Conservation (phyloP, 257 asterid species). For the Solanum chaucha region DNA sequence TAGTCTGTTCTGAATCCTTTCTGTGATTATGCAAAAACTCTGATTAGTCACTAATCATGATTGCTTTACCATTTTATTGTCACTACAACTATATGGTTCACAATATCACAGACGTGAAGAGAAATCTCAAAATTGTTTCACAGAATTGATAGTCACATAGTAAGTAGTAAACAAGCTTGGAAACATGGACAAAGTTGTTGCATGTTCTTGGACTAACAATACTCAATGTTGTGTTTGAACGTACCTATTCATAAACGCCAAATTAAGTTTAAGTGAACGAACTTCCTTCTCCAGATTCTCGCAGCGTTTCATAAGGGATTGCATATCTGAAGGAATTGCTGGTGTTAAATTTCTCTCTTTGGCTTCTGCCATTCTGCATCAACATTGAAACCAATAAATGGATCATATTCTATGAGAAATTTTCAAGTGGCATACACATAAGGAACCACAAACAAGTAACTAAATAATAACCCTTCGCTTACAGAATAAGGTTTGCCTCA, state of each 20-base stretch:
- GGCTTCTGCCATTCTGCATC: slow-evolving; percentile 84
- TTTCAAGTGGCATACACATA: not conserved
- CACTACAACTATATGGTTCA: not conserved
- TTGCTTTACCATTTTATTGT: not conserved
- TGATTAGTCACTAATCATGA: not conserved
- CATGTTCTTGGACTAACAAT: not conserved
- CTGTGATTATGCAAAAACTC: slow-evolving; percentile 21
- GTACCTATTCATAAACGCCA: slow-evolving; percentile 92
- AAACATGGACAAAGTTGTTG: not conserved
- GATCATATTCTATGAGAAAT: not conserved
- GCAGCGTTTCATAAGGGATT: slow-evolving; percentile 56
- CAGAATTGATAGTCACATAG: not conserved
- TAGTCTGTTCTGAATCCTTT: slow-evolving; percentile 90
- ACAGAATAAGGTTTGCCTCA: not conserved
- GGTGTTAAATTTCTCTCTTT: slow-evolving; percentile 72
- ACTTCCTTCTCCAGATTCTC: slow-evolving; percentile 93
- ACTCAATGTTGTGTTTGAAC: not conserved
- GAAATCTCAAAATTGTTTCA: not conserved
- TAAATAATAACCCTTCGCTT: not conserved
- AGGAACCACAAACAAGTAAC: not conserved
- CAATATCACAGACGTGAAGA: not conserved
- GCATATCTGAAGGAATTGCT: slow-evolving; percentile 66
- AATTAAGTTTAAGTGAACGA: slow-evolving; percentile 72
- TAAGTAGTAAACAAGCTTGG: not conserved
- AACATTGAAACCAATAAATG: not conserved